Evolutionary conservation across 1,284 basidiomycete species (phyloP).

Genomic region (Baeospora myosura): DNA sequence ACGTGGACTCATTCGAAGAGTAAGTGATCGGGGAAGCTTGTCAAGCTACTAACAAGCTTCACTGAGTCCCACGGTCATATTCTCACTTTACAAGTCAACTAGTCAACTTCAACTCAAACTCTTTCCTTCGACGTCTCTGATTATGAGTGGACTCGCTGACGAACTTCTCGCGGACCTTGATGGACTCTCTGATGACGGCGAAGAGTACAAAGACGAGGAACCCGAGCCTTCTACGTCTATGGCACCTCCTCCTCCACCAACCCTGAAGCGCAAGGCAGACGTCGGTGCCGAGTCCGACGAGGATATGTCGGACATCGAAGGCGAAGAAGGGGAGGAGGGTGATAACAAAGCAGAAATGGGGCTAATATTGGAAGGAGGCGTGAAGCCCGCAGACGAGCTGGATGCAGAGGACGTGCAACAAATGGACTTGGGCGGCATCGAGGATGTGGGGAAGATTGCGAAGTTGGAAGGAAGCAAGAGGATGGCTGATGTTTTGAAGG

Average conservation of each 20-base stretch:
- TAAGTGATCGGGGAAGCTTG: no score
- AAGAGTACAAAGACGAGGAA: slow-evolving; percentile 43
- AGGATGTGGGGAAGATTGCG: slow-evolving; percentile 82
- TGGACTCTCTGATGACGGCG: slow-evolving; percentile 61
- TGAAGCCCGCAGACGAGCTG: slow-evolving; percentile 88
- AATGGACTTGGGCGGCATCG: slow-evolving; percentile 80
- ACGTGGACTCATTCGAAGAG: no score
- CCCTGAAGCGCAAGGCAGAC: slow-evolving; percentile 56
- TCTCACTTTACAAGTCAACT: no score
- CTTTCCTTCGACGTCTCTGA: neutral
- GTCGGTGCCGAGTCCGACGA: slow-evolving; percentile 36
- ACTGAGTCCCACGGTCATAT: no score
- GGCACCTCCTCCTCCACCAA: slow-evolving; percentile 25
- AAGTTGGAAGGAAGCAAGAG: slow-evolving; percentile 82
- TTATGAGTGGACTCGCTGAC: slow-evolving; percentile 75
- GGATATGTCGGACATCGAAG: slow-evolving; percentile 43
- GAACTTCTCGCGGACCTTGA: slow-evolving; percentile 86
- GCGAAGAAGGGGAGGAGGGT: slow-evolving; percentile 33
- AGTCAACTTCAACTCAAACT: no score
- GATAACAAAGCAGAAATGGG: slow-evolving; percentile 37
- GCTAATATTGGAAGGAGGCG: slow-evolving; percentile 83
- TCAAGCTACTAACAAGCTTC: no score
- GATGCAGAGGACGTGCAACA: slow-evolving; percentile 88
- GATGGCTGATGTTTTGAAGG: slow-evolving; percentile 82
- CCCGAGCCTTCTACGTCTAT: slow-evolving; percentile 21